Conservation (phyloP, 169 alveolate genomes). For the Plasmodium adleri region DNA sequence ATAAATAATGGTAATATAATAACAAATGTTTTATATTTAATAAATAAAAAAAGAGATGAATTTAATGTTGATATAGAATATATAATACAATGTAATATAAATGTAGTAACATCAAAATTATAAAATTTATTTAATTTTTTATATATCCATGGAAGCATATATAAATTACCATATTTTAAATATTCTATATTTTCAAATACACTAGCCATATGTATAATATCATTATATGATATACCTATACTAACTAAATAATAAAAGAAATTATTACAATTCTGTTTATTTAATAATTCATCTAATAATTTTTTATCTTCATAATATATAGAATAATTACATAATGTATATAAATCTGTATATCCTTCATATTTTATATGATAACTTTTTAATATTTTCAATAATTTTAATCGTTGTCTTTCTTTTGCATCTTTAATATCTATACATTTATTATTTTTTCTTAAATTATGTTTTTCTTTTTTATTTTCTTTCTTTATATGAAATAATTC, state of each 20-base stretch:
- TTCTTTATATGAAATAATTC: slow-evolving; percentile 48
- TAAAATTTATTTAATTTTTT: slow-evolving; percentile 49
- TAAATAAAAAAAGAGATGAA: slow-evolving; percentile 30
- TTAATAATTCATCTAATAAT: not conserved
- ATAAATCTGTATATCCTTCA: slow-evolving; percentile 31
- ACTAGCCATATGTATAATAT: slow-evolving; percentile 52
- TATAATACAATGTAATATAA: slow-evolving; percentile 33
- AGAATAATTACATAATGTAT: slow-evolving; percentile 44
- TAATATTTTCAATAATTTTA: slow-evolving; percentile 37
- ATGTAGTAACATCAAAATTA: slow-evolving; percentile 27
- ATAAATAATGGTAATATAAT: slow-evolving; percentile 52
- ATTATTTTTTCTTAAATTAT: slow-evolving; percentile 6
- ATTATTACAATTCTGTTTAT: slow-evolving; percentile 29
- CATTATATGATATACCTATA: slow-evolving; percentile 66
- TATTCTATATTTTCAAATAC: slow-evolving; percentile 48
- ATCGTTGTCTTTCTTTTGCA: slow-evolving; percentile 32
- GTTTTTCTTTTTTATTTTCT: slow-evolving; percentile 21
- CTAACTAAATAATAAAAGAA: slow-evolving; percentile 33
- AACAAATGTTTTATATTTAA: slow-evolving; percentile 44
- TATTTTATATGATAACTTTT: slow-evolving; percentile 57
- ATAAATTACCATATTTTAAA: slow-evolving; percentile 38
- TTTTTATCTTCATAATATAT: slow-evolving; percentile 29
- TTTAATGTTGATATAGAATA: slow-evolving; percentile 39
- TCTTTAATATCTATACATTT: slow-evolving; percentile 20
- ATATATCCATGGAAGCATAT: slow-evolving; percentile 69